phyloP scores from a whole-genome alignment of 192 early-diverging fungal species.

The Coemansia sp. region DNA sequence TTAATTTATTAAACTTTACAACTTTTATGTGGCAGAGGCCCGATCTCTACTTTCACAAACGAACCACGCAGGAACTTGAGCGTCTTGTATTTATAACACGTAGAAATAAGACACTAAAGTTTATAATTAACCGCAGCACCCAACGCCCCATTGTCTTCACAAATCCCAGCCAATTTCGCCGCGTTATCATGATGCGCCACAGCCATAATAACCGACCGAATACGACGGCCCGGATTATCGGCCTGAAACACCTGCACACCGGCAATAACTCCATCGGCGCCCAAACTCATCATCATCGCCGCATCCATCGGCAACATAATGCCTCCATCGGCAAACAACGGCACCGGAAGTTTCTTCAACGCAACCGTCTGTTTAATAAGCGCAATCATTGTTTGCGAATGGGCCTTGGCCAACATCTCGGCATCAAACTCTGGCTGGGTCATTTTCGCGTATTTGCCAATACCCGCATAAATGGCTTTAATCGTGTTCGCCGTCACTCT shows the following conservation, averaged over 20 bases:
- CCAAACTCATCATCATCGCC: slow-evolving; percentile 93
- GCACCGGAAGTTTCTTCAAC: slow-evolving; percentile 75
- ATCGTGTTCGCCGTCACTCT: not conserved
- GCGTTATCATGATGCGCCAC: slow-evolving; percentile 42
- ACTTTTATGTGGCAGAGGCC: no score
- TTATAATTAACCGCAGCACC: not conserved
- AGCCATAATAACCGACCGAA: slow-evolving; percentile 86
- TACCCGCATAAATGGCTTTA: not conserved
- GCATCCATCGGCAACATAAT: slow-evolving; percentile 94
- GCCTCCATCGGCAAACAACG: slow-evolving; percentile 96
- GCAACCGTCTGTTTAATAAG: not conserved
- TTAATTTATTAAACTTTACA: no score
- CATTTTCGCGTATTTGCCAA: not conserved
- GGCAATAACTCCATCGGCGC: slow-evolving; percentile 95
- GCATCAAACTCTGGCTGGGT: not conserved
- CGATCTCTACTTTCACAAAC: no score
- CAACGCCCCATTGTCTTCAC: not conserved
- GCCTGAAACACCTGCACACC: slow-evolving; percentile 90
- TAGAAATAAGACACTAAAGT: no score
- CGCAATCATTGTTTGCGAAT: no score
- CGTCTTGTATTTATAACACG: no score
- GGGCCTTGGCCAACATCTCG: no score
- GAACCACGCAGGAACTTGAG: no score
- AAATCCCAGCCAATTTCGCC: not conserved
- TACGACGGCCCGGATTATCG: slow-evolving; percentile 83